Conservation (phyloP, 2,329 filamentous ascomycete genomes). For the Diaporthe ilicicola region DNA sequence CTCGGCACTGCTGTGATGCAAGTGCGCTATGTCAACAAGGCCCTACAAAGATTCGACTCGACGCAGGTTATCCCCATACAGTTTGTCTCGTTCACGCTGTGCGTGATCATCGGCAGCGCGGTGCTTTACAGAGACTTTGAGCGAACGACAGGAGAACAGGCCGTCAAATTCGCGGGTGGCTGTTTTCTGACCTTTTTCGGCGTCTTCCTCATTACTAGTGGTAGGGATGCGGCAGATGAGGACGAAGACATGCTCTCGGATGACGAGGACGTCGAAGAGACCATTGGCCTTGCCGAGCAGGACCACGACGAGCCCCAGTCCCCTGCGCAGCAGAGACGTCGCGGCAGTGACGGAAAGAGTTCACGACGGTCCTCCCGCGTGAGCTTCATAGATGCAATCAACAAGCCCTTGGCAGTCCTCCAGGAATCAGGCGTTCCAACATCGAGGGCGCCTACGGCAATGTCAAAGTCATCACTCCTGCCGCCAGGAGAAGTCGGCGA, state of each 20-base stretch:
- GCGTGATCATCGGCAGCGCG: conserved; percentile 93
- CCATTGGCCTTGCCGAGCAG: conserved; percentile 67
- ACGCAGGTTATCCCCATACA: conserved; percentile 98
- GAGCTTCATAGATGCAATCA: conserved; percentile 51
- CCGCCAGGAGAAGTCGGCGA: conserved; percentile 43
- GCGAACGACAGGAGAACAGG: conserved; percentile 76
- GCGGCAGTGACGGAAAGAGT: conserved; percentile 35
- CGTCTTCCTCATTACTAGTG: conserved; percentile 96
- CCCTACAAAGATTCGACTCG: conserved; percentile 90
- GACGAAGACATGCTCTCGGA: conserved; percentile 66
- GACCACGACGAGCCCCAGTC: conserved; percentile 51
- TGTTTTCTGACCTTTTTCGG: conserved; percentile 94
- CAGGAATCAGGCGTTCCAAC: conserved; percentile 48
- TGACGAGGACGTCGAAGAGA: conserved; percentile 68
- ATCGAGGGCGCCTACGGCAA: conserved; percentile 41
- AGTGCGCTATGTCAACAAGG: conserved; percentile 92
- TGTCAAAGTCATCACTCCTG: conserved; percentile 42
- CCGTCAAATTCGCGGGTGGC: conserved; percentile 86
- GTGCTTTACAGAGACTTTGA: conserved; percentile 96
- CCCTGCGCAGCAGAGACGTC: conserved; percentile 44
- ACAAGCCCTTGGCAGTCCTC: conserved; percentile 48
- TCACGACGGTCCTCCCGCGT: conserved; percentile 60
- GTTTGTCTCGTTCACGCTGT: conserved; percentile 95
- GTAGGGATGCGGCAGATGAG: conserved; percentile 68
- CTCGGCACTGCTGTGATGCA: conserved; percentile 91